Conservation (phyloP, 345 rosid species). For the Eucalyptus sideroxylon region DNA sequence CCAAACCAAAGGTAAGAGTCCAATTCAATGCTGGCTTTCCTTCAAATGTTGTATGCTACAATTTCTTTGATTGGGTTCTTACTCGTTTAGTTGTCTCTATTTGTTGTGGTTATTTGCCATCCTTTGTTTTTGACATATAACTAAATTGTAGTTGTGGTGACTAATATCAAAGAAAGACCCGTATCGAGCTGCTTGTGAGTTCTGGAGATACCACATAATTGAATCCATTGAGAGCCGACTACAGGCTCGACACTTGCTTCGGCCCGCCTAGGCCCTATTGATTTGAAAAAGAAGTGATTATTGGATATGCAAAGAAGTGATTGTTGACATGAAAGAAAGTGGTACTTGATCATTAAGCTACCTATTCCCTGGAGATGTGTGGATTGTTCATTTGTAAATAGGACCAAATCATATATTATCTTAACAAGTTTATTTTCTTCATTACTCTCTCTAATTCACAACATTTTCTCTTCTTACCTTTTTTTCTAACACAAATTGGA, state of each 20-base stretch:
- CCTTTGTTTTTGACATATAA: neutral
- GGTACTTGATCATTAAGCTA: neutral
- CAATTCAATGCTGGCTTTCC: neutral
- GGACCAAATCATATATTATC: neutral
- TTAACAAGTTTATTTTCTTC: neutral
- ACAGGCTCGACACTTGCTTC: neutral
- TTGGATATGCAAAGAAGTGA: neutral
- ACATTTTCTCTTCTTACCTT: neutral
- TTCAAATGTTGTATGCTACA: neutral
- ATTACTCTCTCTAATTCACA: neutral
- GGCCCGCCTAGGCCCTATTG: neutral
- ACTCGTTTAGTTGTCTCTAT: neutral
- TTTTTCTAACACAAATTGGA: neutral
- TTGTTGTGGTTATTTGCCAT: neutral
- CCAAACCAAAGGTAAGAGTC: neutral
- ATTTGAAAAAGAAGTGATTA: neutral
- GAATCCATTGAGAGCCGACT: neutral
- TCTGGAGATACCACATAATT: neutral
- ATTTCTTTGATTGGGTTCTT: neutral
- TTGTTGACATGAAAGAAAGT: neutral
- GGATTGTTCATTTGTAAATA: neutral
- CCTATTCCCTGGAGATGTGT: neutral
- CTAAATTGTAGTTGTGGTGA: neutral
- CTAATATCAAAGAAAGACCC: neutral
- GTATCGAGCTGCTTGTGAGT: neutral